Evolutionary conservation across 352 stramenopile species (phyloP).

Genomic region (Pythium dissotocum): DNA sequence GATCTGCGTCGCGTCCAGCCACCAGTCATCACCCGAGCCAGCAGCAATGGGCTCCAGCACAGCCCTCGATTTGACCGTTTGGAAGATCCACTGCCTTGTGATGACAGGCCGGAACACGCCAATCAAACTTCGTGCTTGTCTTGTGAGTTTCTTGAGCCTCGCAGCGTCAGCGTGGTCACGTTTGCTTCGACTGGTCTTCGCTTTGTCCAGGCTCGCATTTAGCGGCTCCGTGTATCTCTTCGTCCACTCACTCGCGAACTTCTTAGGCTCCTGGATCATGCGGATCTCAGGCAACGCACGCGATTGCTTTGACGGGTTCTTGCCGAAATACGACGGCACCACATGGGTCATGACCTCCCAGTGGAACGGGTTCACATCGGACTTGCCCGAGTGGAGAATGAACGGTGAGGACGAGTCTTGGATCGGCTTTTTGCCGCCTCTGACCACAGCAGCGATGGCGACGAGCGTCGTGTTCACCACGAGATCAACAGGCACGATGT

Average conservation of each 20-base stretch:
- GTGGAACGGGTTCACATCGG: constrained; percentile 68
- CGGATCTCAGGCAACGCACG: constrained; percentile 55
- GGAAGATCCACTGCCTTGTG: constrained; percentile 78
- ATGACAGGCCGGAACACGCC: constrained; percentile 84
- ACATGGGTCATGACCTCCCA: constrained; percentile 58
- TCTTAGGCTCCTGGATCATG: constrained; percentile 69
- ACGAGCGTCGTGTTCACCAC: constrained; percentile 74
- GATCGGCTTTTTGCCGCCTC: no score
- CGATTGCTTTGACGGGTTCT: constrained; percentile 48
- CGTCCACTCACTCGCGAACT: constrained; percentile 81
- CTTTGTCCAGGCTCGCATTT: constrained; percentile 62
- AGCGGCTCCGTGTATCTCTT: constrained; percentile 68
- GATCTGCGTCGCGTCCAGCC: constrained; percentile 63
- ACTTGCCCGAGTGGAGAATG: constrained; percentile 72
- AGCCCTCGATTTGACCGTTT: constrained; percentile 37
- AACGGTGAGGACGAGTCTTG: constrained; percentile 27
- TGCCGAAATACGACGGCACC: constrained; percentile 62
- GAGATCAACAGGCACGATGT: constrained; percentile 83
- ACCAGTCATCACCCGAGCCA: constrained; percentile 38
- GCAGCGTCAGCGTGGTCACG: constrained; percentile 58
- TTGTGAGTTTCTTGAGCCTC: constrained; percentile 66
- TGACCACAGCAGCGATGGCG: constrained; percentile 40
- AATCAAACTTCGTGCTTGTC: constrained; percentile 58
- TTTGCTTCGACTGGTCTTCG: constrained; percentile 50
- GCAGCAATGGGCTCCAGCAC: constrained; percentile 23